These are phyloP conservation scores for Allodekkera sacchari DNA, from an alignment of 805 yeast genomes.

Conservation along the genomic window DNA sequence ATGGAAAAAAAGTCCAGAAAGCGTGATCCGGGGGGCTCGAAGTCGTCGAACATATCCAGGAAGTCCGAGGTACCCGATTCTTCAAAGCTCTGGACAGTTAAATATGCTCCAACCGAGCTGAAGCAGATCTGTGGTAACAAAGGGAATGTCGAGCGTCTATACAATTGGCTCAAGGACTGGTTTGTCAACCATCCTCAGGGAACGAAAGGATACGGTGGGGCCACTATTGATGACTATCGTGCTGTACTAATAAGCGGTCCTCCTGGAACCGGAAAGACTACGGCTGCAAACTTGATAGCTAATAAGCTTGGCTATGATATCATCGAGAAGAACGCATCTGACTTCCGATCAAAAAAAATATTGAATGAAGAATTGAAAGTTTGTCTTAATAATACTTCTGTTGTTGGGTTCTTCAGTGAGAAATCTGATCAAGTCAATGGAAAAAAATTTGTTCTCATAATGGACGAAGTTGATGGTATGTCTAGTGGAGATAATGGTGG, in stretches of 20 bases:
- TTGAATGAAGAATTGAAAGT: slow-evolving; percentile 62
- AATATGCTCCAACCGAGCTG: slow-evolving; percentile 75
- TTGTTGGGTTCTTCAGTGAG: slow-evolving; percentile 60
- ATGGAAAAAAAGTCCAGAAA: slow-evolving; percentile 15
- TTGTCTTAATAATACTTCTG: slow-evolving; percentile 73
- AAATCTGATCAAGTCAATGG: slow-evolving; percentile 18
- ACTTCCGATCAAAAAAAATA: slow-evolving; percentile 78
- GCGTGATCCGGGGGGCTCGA: background rate
- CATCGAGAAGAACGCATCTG: slow-evolving; percentile 77
- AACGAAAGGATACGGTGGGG: slow-evolving; percentile 22
- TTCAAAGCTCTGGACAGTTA: slow-evolving; percentile 77
- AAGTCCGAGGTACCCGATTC: background rate
- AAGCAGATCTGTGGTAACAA: slow-evolving; percentile 89
- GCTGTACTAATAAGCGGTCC: slow-evolving; percentile 86
- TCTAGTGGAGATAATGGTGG: slow-evolving; percentile 99
- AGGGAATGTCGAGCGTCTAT: slow-evolving; percentile 56
- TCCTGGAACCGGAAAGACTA: slow-evolving; percentile 81
- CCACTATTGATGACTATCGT: slow-evolving; percentile 61
- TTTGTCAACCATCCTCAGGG: slow-evolving; percentile 44
- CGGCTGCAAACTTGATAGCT: slow-evolving; percentile 73
- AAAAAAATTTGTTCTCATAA: slow-evolving; percentile 68
- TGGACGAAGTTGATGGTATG: slow-evolving; percentile 99
- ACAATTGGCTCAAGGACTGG: slow-evolving; percentile 77
- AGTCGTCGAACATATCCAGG: background rate
- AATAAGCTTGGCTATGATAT: slow-evolving; percentile 62